Evolutionary conservation across 768 basidiomycete species (phyloP), one percentile per base, ranked within the genome.

Genomic region (Tulasnella sp.): DNA sequence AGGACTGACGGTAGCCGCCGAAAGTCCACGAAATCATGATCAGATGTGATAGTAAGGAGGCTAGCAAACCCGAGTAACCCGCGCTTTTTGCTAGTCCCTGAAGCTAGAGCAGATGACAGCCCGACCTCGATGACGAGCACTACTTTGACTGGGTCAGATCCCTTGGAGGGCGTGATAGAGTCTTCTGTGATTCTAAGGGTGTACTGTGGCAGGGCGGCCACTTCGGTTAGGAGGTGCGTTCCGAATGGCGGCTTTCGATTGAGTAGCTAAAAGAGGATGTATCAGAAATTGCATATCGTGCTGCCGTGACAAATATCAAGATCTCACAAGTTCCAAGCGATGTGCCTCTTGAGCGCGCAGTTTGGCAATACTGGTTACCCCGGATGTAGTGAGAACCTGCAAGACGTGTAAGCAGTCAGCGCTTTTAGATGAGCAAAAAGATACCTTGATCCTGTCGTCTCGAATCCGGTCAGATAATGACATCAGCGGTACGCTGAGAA

Each of bases 231-330:
- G 49, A 91, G 73, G 30, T 88, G 82, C 26, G 78, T 72, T 1
- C 90, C 90, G 67, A 89, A 90, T 3, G 85, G 86, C 10, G 83
- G 71, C 17, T 80, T 78, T 23, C 88, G 82, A 66, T 87, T 88
- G 26, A 91, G 73, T 34, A 88, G 75, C 88, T 89, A 61, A 3
- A n/a, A 5, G 44, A 53, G n/a, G 4, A 24, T 5, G 23, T 56
- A 17, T 4, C 41, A 44, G 15, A 38, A 4, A 4, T 34, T 15
- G 58, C n/a, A n/a, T n/a, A n/a, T n/a, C n/a, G n/a, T n/a, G 1
- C 23, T 2, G 48, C 7, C 19, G 24, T 2, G 26, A 13, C 11
- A 15, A 2, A 10, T 43, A 7, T 49, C 45, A 48, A 8, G 23
- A 60, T 41, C 65, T 29, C 65, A 86, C 89, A 61, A 75, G 70